phyloP scores from a whole-genome alignment of 1,139 yeast genomes.

The Kurtzmaniella quercitrusa region DNA sequence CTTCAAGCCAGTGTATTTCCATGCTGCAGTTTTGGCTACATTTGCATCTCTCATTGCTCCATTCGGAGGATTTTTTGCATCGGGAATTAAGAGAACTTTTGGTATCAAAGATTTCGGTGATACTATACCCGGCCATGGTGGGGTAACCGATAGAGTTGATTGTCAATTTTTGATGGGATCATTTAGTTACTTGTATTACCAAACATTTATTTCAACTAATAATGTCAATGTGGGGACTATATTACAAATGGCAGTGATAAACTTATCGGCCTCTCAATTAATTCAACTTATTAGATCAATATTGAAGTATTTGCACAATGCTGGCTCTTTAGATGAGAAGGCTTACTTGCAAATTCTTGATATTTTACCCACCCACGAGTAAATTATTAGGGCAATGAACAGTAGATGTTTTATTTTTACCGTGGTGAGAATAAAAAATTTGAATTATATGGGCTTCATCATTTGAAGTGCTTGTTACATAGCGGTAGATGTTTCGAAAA shows the following conservation, averaged over 20 bases:
- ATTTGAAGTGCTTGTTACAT: neutral
- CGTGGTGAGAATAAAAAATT: too few relatives aligned
- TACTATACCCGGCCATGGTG: slow-evolving; percentile 97
- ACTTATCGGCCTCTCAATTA: slow-evolving; percentile 65
- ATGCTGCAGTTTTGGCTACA: slow-evolving; percentile 78
- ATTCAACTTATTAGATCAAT: slow-evolving; percentile 58
- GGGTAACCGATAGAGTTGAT: slow-evolving; percentile 95
- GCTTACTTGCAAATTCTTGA: slow-evolving; percentile 23
- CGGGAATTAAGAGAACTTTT: slow-evolving; percentile 96
- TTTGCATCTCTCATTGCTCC: slow-evolving; percentile 98
- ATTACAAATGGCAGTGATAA: slow-evolving; percentile 71
- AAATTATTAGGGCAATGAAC: neutral
- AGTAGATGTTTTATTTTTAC: neutral
- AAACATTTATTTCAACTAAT: slow-evolving; percentile 77
- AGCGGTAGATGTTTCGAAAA: neutral
- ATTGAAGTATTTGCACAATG: slow-evolving; percentile 56
- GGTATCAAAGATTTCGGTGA: slow-evolving; percentile 91
- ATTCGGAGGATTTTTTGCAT: slow-evolving; percentile 97
- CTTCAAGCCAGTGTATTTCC: slow-evolving; percentile 85
- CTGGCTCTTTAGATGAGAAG: slow-evolving; percentile 41
- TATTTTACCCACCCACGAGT: slow-evolving; percentile 14
- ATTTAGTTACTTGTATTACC: slow-evolving; percentile 86
- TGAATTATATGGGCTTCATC: too few relatives aligned
- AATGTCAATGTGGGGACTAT: slow-evolving; percentile 70
- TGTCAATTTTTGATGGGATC: slow-evolving; percentile 98